Conservation (phyloP, 129 eudicot species). For the Logfia minima region DNA sequence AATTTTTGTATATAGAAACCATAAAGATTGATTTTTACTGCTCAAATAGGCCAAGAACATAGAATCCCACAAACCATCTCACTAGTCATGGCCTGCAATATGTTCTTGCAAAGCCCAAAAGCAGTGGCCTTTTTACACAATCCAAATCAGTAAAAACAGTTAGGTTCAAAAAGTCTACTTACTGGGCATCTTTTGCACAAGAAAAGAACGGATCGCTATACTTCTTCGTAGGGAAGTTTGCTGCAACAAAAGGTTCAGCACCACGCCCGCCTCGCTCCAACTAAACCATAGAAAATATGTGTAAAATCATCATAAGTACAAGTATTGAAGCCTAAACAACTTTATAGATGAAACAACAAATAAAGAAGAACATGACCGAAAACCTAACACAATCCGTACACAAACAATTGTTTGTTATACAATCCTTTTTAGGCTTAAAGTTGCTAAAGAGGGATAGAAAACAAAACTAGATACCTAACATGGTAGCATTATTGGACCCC, state of each 20-base stretch:
- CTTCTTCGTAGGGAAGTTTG: conserved; percentile 82
- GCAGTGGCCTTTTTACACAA: conserved; percentile 1
- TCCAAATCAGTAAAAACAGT: not conserved
- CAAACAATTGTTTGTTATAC: conserved; percentile 17
- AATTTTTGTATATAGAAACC: not conserved
- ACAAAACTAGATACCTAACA: conserved; percentile 26
- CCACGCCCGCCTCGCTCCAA: conserved; percentile 86
- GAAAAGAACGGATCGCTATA: conserved; percentile 64
- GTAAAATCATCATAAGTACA: conserved; percentile 4
- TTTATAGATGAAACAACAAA: not conserved
- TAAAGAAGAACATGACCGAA: conserved; percentile 21
- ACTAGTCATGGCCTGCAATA: not conserved
- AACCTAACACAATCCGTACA: conserved; percentile 22
- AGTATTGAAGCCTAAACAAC: conserved; percentile 4
- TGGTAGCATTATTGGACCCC: conserved; percentile 26
- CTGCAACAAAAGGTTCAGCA: conserved; percentile 62
- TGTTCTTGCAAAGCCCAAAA: conserved; percentile 2
- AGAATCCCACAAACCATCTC: conserved; percentile 6
- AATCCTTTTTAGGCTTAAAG: conserved; percentile 19
- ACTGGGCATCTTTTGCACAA: conserved; percentile 75
- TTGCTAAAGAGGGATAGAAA: conserved; percentile 21
- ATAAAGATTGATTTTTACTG: conserved; percentile 13
- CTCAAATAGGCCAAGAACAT: conserved; percentile 2
- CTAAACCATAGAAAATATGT: conserved; percentile 33
- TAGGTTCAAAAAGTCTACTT: conserved; percentile 31